Evolutionary conservation across 345 rosid species (phyloP), one percentile per base, ranked within the genome.

Genomic region (Syzygium aromaticum): DNA sequence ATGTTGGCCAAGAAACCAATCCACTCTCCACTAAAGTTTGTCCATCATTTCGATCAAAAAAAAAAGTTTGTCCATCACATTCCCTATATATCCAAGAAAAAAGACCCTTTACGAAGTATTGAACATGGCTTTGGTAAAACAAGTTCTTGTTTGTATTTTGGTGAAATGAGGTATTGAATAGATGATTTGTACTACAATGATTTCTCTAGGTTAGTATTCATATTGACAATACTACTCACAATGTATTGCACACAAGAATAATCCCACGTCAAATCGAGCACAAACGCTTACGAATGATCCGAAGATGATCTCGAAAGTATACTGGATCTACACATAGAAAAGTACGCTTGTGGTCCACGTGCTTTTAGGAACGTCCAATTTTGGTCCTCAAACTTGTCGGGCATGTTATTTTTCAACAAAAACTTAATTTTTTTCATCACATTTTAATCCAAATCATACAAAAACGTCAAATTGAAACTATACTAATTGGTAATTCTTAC

Each of bases 361-460:
- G 25, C 80, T 73, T 6, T 73, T 17, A 38, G 49, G 2, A 33
- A 73, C 0, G 7, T 73, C 8, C 80, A 73, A 38, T 73, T 73
- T 19, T 17, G 8, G 80, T 38, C 27, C 27, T 38, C 0, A 4
- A 0, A 38, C 49, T 19, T 38, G 80, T 73, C 23, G 4, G 43
- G 25, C 2, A 73, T 0, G 19, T 1, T 33, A 33, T 33, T 33
- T 4, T 67, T 56, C n/a, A 4, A 56, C n/a, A 23, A 23, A 16
- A 67, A 0, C 0, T 63, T n/a, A 0, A 28, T 63, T n/a, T 63
- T 21, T 63, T 64, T 30, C 0, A 1, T 61, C 38, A 28, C 78
- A 7, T 15, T 8, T 8, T 17, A 1, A 64, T 64, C 1, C 6
- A 16, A 16, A 64, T 16, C 9, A 30, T 0, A 30, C 1, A 2